These are phyloP conservation scores for Glycine soja DNA, from an alignment of 306 rosid genomes.

Conservation along the genomic window DNA sequence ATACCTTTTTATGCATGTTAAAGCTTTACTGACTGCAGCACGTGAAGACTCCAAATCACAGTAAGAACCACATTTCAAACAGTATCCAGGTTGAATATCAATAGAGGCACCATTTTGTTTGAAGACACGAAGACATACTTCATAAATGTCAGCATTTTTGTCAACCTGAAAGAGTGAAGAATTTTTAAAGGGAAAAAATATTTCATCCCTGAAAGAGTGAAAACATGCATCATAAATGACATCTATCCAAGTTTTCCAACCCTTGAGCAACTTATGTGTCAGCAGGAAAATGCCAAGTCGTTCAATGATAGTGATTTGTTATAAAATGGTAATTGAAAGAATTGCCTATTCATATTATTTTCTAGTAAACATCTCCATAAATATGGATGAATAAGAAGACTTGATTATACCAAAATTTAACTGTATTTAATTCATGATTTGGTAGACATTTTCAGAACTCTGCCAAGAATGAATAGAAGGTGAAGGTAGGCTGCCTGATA, in stretches of 20 bases:
- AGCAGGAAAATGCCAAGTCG: slow-evolving; percentile 13
- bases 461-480: neutral
- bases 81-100: slow-evolving; percentile 62
- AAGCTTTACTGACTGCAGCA: slow-evolving; percentile 59
- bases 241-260: slow-evolving; percentile 20
- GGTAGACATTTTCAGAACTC: neutral
- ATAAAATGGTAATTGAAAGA: neutral
- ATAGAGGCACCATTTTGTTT: slow-evolving; percentile 48
- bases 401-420: slow-evolving; percentile 2
- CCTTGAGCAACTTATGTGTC: slow-evolving; percentile 25
- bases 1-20: slow-evolving; percentile 64
- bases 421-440: slow-evolving; percentile 16
- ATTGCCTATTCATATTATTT: neutral
- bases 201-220: neutral
- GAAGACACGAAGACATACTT: slow-evolving; percentile 41
- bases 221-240: neutral
- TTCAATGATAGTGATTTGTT: neutral
- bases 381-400: slow-evolving; percentile 13
- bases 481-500: neutral
- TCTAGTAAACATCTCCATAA: neutral
- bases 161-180: slow-evolving; percentile 54
- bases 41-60: slow-evolving; percentile 65
- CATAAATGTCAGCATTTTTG: slow-evolving; percentile 51
- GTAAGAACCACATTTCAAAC: slow-evolving; percentile 78
- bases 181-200: slow-evolving; percentile 22